Percentiles rank a stretch among this genome's conserved stretches.
These are phyloP conservation scores for Alternaria panax DNA, from an alignment of 2,329 filamentous ascomycete genomes.

Conservation along the genomic window DNA sequence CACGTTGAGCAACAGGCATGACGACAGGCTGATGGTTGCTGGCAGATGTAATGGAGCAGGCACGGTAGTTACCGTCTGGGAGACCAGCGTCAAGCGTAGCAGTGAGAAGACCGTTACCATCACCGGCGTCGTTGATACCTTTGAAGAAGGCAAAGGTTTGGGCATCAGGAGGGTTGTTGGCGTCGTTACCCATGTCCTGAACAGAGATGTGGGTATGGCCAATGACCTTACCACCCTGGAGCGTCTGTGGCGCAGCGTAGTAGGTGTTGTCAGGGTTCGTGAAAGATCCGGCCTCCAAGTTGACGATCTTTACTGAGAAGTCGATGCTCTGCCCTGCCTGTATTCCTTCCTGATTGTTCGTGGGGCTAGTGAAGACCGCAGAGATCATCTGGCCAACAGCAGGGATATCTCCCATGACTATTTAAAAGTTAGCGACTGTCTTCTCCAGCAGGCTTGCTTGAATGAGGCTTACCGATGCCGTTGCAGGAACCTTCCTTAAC, in stretches of 20 bases:
- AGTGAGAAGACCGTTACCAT: slow-evolving; percentile 56
- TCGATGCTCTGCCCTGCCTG: slow-evolving; percentile 54
- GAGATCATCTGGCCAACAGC: slow-evolving; percentile 62
- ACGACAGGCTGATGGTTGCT: slow-evolving; percentile 64
- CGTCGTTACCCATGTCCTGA: slow-evolving; percentile 55
- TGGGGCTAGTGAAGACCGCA: slow-evolving; percentile 59
- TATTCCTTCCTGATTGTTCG: slow-evolving; percentile 50
- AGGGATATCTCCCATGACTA: slow-evolving; percentile 66
- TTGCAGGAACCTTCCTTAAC: slow-evolving; percentile 62
- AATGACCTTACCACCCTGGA: slow-evolving; percentile 53
- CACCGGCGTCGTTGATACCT: slow-evolving; percentile 62
- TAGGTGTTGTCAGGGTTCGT: slow-evolving; percentile 63
- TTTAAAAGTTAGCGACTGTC: neutral
- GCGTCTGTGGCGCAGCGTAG: slow-evolving; percentile 63
- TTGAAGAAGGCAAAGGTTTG: slow-evolving; percentile 65
- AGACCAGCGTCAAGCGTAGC: slow-evolving; percentile 58
- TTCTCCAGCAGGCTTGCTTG: neutral
- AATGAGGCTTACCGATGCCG: slow-evolving; percentile 54
- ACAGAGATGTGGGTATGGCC: slow-evolving; percentile 63
- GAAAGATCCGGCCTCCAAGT: slow-evolving; percentile 62
- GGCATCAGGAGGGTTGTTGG: slow-evolving; percentile 51
- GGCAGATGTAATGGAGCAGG: slow-evolving; percentile 61
- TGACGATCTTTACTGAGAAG: slow-evolving; percentile 57
- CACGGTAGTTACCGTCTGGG: slow-evolving; percentile 58
- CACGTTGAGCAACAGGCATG: slow-evolving; percentile 65